Evolutionary conservation across 768 basidiomycete genomes (phyloP).

Genomic region (Rhodotorula graminis): DNA sequence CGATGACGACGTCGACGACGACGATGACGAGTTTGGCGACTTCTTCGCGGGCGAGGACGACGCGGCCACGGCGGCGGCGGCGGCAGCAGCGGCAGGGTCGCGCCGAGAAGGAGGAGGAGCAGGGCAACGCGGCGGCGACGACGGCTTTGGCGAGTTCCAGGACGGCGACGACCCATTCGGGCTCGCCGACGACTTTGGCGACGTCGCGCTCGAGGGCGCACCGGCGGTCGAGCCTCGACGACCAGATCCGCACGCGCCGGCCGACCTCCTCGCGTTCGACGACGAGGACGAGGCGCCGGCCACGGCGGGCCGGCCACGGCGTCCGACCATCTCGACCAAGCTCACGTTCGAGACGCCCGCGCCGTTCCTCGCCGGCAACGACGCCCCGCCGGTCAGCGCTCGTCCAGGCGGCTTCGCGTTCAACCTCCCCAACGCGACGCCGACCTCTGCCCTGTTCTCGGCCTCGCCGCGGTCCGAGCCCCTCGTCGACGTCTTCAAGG

Average conservation of each 20-base stretch:
- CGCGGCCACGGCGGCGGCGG: neutral
- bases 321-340: constrained; percentile 3
- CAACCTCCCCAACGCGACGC: constrained; percentile 3
- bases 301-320: neutral
- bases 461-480: constrained; percentile 3
- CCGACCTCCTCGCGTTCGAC: constrained; percentile 34
- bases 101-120: neutral
- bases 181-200: constrained; percentile 12
- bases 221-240: neutral
- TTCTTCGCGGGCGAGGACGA: constrained; percentile 56
- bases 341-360: constrained; percentile 14
- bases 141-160: constrained; percentile 49
- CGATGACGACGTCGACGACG: neutral
- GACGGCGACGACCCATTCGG: constrained; percentile 36
- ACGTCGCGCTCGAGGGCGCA: constrained; percentile 1
- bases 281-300: constrained; percentile 16
- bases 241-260: neutral
- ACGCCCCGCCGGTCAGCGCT: neutral
- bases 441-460: neutral
- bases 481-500: constrained; percentile 36
- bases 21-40: constrained; percentile 84
- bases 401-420: constrained; percentile 1
- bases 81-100: neutral
- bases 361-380: neutral
- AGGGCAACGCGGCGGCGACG: constrained; percentile 18